Base-by-base conservation (phyloP, 352 stramenopile genomes). In the Aphanomyces invadans region DNA sequence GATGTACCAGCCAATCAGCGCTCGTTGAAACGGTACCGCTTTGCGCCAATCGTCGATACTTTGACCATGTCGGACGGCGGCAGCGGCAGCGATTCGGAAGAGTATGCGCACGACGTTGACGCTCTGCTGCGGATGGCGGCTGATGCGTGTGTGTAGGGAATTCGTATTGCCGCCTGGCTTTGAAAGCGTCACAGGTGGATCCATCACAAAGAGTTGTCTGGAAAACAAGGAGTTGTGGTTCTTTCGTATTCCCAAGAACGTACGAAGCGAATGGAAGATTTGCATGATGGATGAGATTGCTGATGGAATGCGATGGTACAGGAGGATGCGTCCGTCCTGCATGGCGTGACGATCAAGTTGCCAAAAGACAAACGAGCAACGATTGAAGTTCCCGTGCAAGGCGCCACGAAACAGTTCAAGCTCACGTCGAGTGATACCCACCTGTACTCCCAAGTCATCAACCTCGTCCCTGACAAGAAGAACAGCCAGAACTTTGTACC, bases 171-270 rank as follows among this genome's bases (percentile, higher is more conserved):
- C 60, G 33, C 60, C 60, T 39, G 60, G 60, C 60, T 67, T 67
- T 59, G 46, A 67, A 32, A 51, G 12, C 31, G 60, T 51, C 29
- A 55, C 3, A 12, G 60, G 60, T 28, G 60, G 60, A 21, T 23
- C 42, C 23, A 52, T 67, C n/a, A 44, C 60, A 3, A 67, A 67
- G 36, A 28, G 3, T 10, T 26, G 19, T 1, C 32, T 67, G 28
- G 32, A 46, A 10, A 71, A 81, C 36, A 29, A 70, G 38, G 78
- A 78, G 53, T 46, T 83, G 56, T 69, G 65, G 46, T 68, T 83
- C 38, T 79, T 82, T 29, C 77, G 74, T n/a, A 56, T 80, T 26
- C 77, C 74, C 3, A 76, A 81, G 56, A 75, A 85, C 33, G 62
- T 63, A 69, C 71, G 74, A 29, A 15, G 7, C 21, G 32, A 21